Conservation (phyloP, 2,329 filamentous ascomycete genomes). For the Lasiodiplodia gonubiensis region DNA sequence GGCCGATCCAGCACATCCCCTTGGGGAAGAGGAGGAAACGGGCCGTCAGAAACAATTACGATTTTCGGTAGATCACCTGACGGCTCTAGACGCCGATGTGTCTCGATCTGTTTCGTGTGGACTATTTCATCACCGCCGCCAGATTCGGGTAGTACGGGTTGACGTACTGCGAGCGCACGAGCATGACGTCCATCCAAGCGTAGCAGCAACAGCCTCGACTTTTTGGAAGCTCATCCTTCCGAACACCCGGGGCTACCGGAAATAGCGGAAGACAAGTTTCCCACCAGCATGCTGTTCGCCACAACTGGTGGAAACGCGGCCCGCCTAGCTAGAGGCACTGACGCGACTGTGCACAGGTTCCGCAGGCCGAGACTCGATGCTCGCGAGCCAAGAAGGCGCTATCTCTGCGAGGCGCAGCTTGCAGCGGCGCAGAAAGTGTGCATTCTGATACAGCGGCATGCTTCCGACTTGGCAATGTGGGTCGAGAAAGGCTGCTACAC, state of each 20-base stretch:
- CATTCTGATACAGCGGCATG: neutral
- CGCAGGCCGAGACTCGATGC: neutral
- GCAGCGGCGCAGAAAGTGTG: neutral
- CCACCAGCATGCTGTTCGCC: neutral
- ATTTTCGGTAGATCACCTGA: conserved; percentile 4
- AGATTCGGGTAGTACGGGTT: neutral
- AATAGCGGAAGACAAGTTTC: neutral
- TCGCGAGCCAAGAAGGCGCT: conserved; percentile 2
- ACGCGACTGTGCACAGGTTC: neutral
- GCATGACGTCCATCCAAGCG: conserved; percentile 2
- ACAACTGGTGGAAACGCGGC: neutral
- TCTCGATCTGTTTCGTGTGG: conserved; percentile 1
- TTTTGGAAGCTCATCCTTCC: neutral
- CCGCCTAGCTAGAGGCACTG: neutral
- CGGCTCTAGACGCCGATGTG: neutral
- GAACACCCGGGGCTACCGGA: neutral
- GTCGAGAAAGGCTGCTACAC: neutral
- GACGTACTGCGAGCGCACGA: neutral
- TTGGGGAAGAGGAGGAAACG: neutral
- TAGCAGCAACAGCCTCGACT: neutral
- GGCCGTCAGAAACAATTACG: conserved; percentile 5
- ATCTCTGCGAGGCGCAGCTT: neutral
- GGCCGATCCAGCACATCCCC: conserved; percentile 2
- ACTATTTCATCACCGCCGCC: neutral
- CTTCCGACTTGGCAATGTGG: conserved; percentile 7